Base-by-base conservation (phyloP, 306 rosid species). In the Fagus sylvatica region DNA sequence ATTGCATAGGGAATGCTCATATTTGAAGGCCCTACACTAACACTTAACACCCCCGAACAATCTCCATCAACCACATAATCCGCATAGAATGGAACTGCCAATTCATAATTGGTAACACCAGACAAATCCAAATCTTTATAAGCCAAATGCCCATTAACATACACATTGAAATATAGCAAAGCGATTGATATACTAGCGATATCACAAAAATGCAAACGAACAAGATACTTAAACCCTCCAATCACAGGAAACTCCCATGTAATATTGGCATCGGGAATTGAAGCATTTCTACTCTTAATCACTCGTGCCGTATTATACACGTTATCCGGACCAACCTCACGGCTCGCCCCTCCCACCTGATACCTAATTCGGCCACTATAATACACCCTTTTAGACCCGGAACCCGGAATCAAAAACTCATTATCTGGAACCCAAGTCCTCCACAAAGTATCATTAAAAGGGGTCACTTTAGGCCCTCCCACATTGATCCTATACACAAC, bases 401-500 rank as follows among this genome's bases (percentile, higher is more conserved):
- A 81, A 82, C 64, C 81, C n/a, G 92, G 49, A 53, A 57, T 81
- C 76, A 89, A 74, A 65, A 84, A 87, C 56, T 68, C 88, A 71
- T 86, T 88, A 87, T 95, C 98, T 30, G 98, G 89, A 43, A 86
- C 30, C 98, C 98, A 95, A 55, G 98, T 92, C 76, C 98, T 92
- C 97, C 93, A 95, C 62, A 95, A 53, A 72, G 95, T 81, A 82
- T 91, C 98, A 62, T 95, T 95, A 54, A 90, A 95, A 2, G 97
- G 96, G n/a, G 98, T 95, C 69, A 92, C 96, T 83, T 92, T 95
- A 33, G 77, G 87, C 40, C 98, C 98, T 62, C 97, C 98, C 62
- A 95, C 97, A 77, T 80, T 89, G 72, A 91, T 86, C 79, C 98
- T 87, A 49, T 92, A 74, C 16, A 90, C 89, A 69, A 95, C 88